Conservation (phyloP, 495 filamentous ascomycete genomes). For the Tuber borchii region DNA sequence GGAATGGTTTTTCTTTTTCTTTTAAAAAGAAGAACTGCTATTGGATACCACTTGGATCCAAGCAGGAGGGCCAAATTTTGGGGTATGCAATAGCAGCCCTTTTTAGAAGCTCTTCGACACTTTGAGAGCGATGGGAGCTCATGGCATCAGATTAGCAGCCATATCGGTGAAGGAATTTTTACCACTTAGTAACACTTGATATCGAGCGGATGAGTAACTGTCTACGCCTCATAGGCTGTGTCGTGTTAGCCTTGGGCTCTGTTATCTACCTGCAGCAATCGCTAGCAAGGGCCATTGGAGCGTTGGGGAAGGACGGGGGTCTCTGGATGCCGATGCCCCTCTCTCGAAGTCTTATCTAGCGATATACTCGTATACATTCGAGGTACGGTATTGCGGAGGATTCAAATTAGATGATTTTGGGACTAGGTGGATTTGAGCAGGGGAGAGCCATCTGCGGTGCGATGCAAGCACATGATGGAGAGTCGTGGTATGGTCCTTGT, state of each 20-base stretch:
- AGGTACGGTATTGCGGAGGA: not conserved
- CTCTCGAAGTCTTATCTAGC: not conserved
- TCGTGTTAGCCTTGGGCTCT: not conserved
- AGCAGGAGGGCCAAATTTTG: not conserved
- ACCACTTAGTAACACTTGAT: not conserved
- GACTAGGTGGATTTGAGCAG: not conserved
- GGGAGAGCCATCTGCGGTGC: not conserved
- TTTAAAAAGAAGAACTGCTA: not conserved
- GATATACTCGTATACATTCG: not conserved
- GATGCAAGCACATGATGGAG: not conserved
- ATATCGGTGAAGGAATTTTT: not conserved
- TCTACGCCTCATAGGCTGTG: not conserved
- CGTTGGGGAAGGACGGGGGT: not conserved
- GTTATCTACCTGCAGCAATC: not conserved
- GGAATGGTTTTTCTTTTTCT: not conserved
- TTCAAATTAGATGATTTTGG: not conserved
- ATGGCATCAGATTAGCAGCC: not conserved
- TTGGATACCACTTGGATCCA: not conserved
- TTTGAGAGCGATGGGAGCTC: not conserved
- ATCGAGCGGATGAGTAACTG: not conserved
- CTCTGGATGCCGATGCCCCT: not conserved
- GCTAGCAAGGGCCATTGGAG: not conserved
- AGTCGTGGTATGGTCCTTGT: not conserved
- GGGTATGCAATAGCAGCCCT: not conserved
- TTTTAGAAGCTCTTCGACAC: not conserved